These are phyloP conservation scores for Sordariomycetes sp. DNA, from an alignment of 2,329 filamentous ascomycete species.

Conservation along the genomic window DNA sequence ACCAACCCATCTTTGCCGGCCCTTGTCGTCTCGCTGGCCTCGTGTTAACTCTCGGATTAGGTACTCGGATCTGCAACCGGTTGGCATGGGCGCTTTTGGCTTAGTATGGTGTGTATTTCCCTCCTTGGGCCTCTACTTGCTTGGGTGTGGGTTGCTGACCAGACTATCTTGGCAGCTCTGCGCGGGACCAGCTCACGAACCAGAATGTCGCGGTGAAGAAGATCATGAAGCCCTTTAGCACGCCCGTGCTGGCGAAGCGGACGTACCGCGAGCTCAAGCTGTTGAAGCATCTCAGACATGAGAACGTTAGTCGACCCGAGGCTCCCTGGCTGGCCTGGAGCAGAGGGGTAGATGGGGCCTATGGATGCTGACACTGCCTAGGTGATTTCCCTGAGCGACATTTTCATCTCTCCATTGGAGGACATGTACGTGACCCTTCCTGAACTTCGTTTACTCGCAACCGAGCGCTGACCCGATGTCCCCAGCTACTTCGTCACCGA, in stretches of 20 bases:
- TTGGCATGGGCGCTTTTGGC: slow-evolving; percentile 98
- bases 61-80: slow-evolving; percentile 95
- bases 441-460: slow-evolving; percentile 4
- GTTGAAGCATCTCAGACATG: slow-evolving; percentile 90
- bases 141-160: background rate
- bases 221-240: slow-evolving; percentile 99
- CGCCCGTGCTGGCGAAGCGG: slow-evolving; percentile 93
- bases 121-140: slow-evolving; percentile 2
- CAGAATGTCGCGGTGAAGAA: slow-evolving; percentile 99
- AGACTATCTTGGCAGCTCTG: slow-evolving; percentile 56
- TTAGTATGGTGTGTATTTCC: slow-evolving; percentile 71
- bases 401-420: slow-evolving; percentile 97
- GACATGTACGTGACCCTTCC: slow-evolving; percentile 64
- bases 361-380: slow-evolving; percentile 19
- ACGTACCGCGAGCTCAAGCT: slow-evolving; percentile 97
- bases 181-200: slow-evolving; percentile 92
- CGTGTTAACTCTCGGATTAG: slow-evolving; percentile 31
- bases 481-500: slow-evolving; percentile 94
- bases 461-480: slow-evolving; percentile 5
- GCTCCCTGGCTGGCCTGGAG: background rate
- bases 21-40: background rate
- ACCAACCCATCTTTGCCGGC: slow-evolving; percentile 4
- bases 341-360: background rate
- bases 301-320: slow-evolving; percentile 57
- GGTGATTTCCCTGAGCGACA: slow-evolving; percentile 98